Base-by-base conservation (phyloP, 345 rosid species). In the Eucalyptus shirleyi region DNA sequence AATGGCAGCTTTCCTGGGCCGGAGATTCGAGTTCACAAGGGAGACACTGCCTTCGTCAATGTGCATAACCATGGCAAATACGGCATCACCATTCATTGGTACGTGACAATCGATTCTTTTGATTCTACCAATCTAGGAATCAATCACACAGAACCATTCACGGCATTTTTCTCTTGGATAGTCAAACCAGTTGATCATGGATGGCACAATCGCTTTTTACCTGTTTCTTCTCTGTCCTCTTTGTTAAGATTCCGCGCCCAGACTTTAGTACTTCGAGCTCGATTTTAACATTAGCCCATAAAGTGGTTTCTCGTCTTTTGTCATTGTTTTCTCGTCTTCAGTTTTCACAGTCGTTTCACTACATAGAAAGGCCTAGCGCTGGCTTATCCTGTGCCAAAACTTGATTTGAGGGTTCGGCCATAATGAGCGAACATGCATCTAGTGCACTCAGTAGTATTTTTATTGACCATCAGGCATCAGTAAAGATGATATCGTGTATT, bases 1-100 rank as follows among this genome's bases (percentile, higher is more conserved):
- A 93, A 92, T 87, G 94, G 90, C 26, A 80, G 87, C 24, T 92
- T 91, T 19, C 94, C 94, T 4, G 94, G 94, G 21, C 91, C 91
- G 1, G 53, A 30, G 44, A 69, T 91, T 19, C 90, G 24, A 44
- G 92, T 86, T 60, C 87, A 81, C 15, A 86, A 32, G 45, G 92
- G 91, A 5, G 92, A 91, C 86, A 88, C 87, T 1, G 91, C 85
- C 16, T 86, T 83, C 34, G 90, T 91, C 34, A 89, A 47, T 9
- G 92, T 91, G 3, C 85, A 88, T 24, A 91, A 91, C 34, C 59
- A 86, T 9, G 92, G 92, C 26, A 24, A n/a, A 32, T 91, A 91
- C 34, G 91, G 91, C n/a, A 86, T 91, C 62, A 91, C 92, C 30
- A 88, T 89, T 49, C 92, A 91, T 87, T 91, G 92, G 92, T 89